Percentiles rank a stretch among this genome's conserved stretches.
Conservation (phyloP, 2,329 filamentous ascomycete species). For the Penicillium sp. region DNA sequence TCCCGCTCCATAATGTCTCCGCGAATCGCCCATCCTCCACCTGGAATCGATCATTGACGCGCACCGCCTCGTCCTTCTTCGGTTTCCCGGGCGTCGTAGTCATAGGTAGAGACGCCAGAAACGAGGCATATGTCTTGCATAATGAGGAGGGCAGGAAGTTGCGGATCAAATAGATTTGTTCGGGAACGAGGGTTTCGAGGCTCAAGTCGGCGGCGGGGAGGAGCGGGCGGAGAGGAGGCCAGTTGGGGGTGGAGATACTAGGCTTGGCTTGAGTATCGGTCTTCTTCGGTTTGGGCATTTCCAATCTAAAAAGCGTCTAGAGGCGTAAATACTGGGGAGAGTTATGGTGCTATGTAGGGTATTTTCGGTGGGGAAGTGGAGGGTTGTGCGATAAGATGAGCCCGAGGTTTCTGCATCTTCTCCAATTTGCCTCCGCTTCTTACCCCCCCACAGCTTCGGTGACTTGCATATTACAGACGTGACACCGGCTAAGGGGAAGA, state of each 20-base stretch:
- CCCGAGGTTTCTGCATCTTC: neutral
- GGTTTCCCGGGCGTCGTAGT: conserved; percentile 75
- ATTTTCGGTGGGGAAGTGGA: neutral
- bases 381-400: conserved; percentile 2
- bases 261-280: conserved; percentile 3
- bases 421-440: conserved; percentile 10
- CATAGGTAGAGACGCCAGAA: conserved; percentile 68
- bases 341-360: neutral
- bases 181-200: conserved; percentile 56
- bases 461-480: neutral
- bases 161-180: conserved; percentile 70
- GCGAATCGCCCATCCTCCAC: conserved; percentile 74
- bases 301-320: neutral
- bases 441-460: conserved; percentile 13
- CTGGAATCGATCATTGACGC: conserved; percentile 89
- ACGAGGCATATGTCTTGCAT: conserved; percentile 73
- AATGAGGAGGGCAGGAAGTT: conserved; percentile 73
- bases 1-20: conserved; percentile 70
- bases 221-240: conserved; percentile 70
- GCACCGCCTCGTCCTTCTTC: conserved; percentile 74
- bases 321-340: neutral
- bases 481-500: neutral
- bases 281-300: conserved; percentile 11
- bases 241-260: conserved; percentile 51
- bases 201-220: conserved; percentile 64